phyloP scores from a whole-genome alignment of 2,329 filamentous ascomycete species.

The Penicillium sp. region DNA sequence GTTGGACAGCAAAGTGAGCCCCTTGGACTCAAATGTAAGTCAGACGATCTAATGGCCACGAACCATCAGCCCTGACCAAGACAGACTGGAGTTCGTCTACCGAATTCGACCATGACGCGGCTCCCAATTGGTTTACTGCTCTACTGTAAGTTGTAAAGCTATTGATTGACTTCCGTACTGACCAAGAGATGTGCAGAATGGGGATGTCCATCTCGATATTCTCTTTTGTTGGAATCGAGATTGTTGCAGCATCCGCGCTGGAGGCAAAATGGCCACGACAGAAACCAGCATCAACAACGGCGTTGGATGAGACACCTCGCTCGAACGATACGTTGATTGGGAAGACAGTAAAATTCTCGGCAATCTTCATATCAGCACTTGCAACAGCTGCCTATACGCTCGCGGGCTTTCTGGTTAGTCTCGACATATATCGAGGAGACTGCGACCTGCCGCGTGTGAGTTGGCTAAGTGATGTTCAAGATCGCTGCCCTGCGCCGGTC shows the following conservation, averaged over 20 bases:
- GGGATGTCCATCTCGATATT: conserved; percentile 34
- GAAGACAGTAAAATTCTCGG: neutral
- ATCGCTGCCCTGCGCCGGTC: neutral
- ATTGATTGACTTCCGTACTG: neutral
- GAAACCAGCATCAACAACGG: neutral
- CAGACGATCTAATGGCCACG: neutral
- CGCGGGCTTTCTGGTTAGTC: neutral
- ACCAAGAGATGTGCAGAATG: conserved; percentile 22
- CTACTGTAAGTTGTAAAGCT: neutral
- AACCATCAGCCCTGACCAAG: neutral
- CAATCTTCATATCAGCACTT: neutral
- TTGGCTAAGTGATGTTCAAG: neutral
- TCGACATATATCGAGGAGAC: neutral
- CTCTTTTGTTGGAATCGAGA: conserved; percentile 37
- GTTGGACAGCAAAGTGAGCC: neutral
- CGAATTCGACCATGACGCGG: neutral
- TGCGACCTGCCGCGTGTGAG: neutral
- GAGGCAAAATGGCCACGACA: conserved; percentile 25
- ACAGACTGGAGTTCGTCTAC: neutral
- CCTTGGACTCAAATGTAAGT: neutral
- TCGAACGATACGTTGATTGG: conserved; percentile 12
- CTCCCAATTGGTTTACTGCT: neutral
- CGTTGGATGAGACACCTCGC: neutral
- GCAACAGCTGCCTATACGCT: neutral
- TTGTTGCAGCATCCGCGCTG: conserved; percentile 36